These are phyloP conservation scores for Aspergillus haitiensis DNA, from an alignment of 495 filamentous ascomycete species.

Conservation along the genomic window DNA sequence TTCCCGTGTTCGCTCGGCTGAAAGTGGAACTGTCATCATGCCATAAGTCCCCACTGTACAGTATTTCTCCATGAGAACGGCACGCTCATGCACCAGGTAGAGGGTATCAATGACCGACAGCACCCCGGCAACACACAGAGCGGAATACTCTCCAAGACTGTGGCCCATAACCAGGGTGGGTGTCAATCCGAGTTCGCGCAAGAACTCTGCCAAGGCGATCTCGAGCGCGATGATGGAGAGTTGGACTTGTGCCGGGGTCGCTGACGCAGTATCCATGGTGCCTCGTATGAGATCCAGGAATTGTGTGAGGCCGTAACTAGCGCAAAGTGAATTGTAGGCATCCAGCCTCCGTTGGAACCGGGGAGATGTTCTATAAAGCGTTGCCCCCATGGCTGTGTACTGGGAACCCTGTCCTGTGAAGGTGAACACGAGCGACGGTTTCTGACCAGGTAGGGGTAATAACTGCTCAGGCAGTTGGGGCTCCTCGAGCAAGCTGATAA, in stretches of 20 bases:
- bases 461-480: not conserved
- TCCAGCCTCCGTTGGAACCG: conserved; percentile 30
- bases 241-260: conserved; percentile 26
- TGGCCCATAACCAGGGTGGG: conserved; percentile 34
- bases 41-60: conserved; percentile 19
- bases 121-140: conserved; percentile 29
- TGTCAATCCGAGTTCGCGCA: conserved; percentile 18
- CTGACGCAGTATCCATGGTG: conserved; percentile 5
- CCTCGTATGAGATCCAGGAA: conserved; percentile 32
- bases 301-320: conserved; percentile 36
- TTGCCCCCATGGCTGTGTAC: conserved; percentile 36
- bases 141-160: conserved; percentile 45
- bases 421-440: conserved; percentile 52
- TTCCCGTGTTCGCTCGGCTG: not conserved
- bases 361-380: conserved; percentile 29
- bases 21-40: conserved; percentile 56
- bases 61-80: conserved; percentile 18
- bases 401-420: conserved; percentile 72
- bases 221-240: conserved; percentile 20
- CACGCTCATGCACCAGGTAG: conserved; percentile 27
- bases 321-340: conserved; percentile 31
- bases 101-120: conserved; percentile 29
- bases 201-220: conserved; percentile 28
- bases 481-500: conserved; percentile 3
- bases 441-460: not conserved